phyloP scores from a whole-genome alignment of 2,329 filamentous ascomycete species.

The Myriosclerotinia scirpicola region DNA sequence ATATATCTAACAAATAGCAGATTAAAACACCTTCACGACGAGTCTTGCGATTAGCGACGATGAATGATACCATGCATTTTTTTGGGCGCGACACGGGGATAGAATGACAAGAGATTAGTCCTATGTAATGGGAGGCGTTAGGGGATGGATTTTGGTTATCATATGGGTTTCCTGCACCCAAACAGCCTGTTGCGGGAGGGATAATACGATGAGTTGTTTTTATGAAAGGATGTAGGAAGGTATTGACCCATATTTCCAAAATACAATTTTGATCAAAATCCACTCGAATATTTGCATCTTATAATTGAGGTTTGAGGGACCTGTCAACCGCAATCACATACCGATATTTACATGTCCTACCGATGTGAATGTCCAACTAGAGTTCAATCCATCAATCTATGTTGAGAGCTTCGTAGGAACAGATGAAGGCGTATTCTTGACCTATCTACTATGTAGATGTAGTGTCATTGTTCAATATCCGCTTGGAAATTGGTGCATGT shows the following conservation, averaged over 20 bases:
- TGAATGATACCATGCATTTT: conserved; percentile 4
- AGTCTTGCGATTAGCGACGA: not conserved
- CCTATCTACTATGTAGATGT: not conserved
- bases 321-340: not conserved
- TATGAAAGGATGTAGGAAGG: not conserved
- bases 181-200: not conserved
- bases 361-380: not conserved
- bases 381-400: not conserved
- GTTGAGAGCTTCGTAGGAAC: not conserved
- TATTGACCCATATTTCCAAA: not conserved
- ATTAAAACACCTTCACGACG: not conserved
- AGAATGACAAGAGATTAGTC: not conserved
- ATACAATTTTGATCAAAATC: not conserved
- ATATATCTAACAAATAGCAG: not conserved
- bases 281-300: not conserved
- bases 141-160: not conserved
- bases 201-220: not conserved
- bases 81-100: not conserved
- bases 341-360: too few species aligned
- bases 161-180: not conserved
- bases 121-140: not conserved
- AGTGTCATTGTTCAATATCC: not conserved
- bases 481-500: not conserved
- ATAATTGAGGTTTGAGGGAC: not conserved
- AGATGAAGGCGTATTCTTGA: not conserved